Evolutionary conservation across 2,329 filamentous ascomycete genomes (phyloP).

Genomic region (Fusarium anguioides): DNA sequence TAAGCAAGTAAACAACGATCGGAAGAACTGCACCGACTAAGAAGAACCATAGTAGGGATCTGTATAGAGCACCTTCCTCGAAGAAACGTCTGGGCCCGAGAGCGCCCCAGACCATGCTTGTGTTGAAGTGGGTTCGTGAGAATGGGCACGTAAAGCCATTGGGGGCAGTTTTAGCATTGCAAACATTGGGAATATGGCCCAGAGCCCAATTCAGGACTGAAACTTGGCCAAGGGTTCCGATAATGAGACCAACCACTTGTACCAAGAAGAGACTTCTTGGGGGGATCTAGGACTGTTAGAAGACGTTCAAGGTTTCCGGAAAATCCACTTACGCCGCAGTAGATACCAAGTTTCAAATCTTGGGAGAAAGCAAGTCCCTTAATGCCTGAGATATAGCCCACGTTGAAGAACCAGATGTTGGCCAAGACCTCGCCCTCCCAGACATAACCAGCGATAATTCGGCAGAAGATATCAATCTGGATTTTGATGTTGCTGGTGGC

Average conservation of each 20-base stretch:
- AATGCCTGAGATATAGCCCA: conserved; percentile 55
- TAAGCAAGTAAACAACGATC: conserved; percentile 56
- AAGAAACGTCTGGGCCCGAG: conserved; percentile 68
- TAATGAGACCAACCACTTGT: conserved; percentile 57
- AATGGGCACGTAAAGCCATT: conserved; percentile 59
- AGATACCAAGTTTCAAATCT: conserved; percentile 60
- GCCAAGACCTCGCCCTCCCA: conserved; percentile 56
- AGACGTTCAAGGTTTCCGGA: accelerated
- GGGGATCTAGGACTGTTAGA: conserved; percentile 50
- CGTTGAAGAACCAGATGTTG: conserved; percentile 54
- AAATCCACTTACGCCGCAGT: conserved; percentile 45
- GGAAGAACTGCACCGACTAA: conserved; percentile 62
- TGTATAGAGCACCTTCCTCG: conserved; percentile 61
- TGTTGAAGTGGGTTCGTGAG: conserved; percentile 59
- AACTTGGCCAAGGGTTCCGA: conserved; percentile 58
- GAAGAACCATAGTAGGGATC: conserved; percentile 64
- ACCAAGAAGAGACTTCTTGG: conserved; percentile 57
- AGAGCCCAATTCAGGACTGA: conserved; percentile 52
- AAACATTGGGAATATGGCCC: conserved; percentile 62
- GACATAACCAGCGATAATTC: conserved; percentile 58
- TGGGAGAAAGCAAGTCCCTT: conserved; percentile 56
- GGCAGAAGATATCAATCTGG: conserved; percentile 58
- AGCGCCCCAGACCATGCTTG: conserved; percentile 66
- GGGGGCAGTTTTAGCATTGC: conserved; percentile 53
- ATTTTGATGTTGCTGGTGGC: conserved; percentile 58